Evolutionary conservation across 2,329 filamentous ascomycete genomes (phyloP).

Genomic region (Gremmenia infestans): DNA sequence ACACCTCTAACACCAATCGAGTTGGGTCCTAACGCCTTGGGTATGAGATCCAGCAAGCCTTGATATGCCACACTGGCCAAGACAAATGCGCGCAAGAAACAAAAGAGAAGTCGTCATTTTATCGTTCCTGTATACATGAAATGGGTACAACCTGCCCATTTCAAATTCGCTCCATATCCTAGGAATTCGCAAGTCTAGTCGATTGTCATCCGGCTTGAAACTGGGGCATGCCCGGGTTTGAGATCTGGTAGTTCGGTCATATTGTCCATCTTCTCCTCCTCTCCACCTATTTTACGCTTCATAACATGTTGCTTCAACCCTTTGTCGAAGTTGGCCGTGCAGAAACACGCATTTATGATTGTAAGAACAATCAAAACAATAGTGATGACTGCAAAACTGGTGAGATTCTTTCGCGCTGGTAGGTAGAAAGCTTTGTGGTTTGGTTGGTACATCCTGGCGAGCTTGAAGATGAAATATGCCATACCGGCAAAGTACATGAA

Average conservation of each 20-base stretch:
- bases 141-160: slow-evolving; percentile 8
- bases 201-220: slow-evolving; percentile 44
- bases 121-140: slow-evolving; percentile 27
- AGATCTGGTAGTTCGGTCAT: slow-evolving; percentile 42
- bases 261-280: slow-evolving; percentile 46
- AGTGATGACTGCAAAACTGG: slow-evolving; percentile 90
- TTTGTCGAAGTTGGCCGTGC: slow-evolving; percentile 84
- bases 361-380: slow-evolving; percentile 84
- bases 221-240: slow-evolving; percentile 31
- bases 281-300: slow-evolving; percentile 45
- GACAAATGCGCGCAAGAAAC: slow-evolving; percentile 15
- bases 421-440: slow-evolving; percentile 57
- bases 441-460: slow-evolving; percentile 86
- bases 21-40: slow-evolving; percentile 24
- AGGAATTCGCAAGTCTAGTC: slow-evolving; percentile 33
- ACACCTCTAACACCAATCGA: slow-evolving; percentile 21
- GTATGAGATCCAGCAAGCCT: slow-evolving; percentile 23
- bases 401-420: slow-evolving; percentile 79
- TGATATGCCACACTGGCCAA: slow-evolving; percentile 29
- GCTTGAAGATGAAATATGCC: slow-evolving; percentile 96
- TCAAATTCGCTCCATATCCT: slow-evolving; percentile 17
- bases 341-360: slow-evolving; percentile 80
- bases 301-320: slow-evolving; percentile 85
- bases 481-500: slow-evolving; percentile 83
- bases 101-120: slow-evolving; percentile 19